phyloP scores from a whole-genome alignment of 164 flowering plant species.

The Paratinospora sagittata region DNA sequence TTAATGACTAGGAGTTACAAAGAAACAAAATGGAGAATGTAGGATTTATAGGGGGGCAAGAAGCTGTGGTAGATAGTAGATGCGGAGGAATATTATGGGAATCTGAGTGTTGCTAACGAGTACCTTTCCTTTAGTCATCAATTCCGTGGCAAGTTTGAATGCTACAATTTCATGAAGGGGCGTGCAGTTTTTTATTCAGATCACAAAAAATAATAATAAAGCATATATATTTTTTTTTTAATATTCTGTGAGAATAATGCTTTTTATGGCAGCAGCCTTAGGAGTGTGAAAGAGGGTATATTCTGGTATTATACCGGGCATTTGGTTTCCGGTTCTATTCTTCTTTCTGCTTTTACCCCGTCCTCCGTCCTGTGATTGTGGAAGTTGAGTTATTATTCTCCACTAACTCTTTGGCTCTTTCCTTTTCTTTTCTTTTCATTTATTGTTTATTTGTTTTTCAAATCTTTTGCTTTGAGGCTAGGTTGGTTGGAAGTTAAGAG shows the following conservation, averaged over 20 bases:
- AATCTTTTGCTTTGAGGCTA: too few species aligned
- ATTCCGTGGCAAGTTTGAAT: too few species aligned
- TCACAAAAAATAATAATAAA: too few species aligned
- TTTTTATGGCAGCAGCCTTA: neutral
- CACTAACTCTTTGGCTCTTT: too few species aligned
- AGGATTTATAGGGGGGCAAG: neutral
- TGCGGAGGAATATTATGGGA: neutral
- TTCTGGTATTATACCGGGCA: too few species aligned
- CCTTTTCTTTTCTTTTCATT: too few species aligned
- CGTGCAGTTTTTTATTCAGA: too few species aligned
- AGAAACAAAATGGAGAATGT: neutral
- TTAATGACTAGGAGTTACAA: neutral
- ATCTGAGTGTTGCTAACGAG: neutral
- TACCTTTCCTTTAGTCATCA: neutral
- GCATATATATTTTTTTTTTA: too few species aligned
- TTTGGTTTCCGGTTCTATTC: too few species aligned
- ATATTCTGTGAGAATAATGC: neutral
- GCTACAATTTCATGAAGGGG: too few species aligned
- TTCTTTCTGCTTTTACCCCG: neutral
- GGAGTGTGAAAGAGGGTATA: neutral
- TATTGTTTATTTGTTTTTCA: too few species aligned
- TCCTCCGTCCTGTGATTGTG: neutral
- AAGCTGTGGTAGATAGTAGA: neutral
- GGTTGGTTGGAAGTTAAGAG: too few species aligned
- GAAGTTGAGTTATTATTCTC: neutral